A percentile compares a stretch with the other conserved stretches of the same genome.
Evolutionary conservation across 1,284 basidiomycete species (phyloP).

Genomic region (Heterobasidion annosum): DNA sequence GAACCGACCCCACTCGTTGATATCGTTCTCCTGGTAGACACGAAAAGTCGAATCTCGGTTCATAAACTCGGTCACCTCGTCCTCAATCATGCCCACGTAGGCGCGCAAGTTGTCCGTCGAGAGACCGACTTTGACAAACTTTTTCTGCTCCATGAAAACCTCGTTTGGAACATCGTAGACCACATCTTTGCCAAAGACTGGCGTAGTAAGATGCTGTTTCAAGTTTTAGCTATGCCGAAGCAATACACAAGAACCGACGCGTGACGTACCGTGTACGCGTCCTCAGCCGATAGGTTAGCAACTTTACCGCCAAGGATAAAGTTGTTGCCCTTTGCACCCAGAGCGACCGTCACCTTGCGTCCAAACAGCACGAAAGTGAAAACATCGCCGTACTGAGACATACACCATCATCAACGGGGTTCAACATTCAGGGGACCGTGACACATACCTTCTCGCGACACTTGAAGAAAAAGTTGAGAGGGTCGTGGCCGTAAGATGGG

Average conservation of each 20-base stretch:
- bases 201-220: slow-evolving; percentile 75
- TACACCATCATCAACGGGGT: slow-evolving; percentile 2
- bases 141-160: slow-evolving; percentile 98
- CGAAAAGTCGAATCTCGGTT: slow-evolving; percentile 52
- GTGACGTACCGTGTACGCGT: slow-evolving; percentile 79
- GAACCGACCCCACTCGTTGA: slow-evolving; percentile 67
- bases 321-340: slow-evolving; percentile 92
- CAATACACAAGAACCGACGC: not conserved
- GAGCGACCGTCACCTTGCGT: slow-evolving; percentile 83
- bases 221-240: not conserved
- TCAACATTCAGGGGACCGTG: not conserved
- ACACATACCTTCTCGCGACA: slow-evolving; percentile 74
- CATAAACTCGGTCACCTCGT: slow-evolving; percentile 75
- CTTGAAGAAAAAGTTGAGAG: slow-evolving; percentile 66
- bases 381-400: slow-evolving; percentile 39
- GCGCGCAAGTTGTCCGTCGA: slow-evolving; percentile 87
- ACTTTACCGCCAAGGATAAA: slow-evolving; percentile 93
- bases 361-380: slow-evolving; percentile 85
- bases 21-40: slow-evolving; percentile 49
- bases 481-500: slow-evolving; percentile 72
- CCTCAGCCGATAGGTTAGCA: slow-evolving; percentile 89
- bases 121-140: slow-evolving; percentile 92
- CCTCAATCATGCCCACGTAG: slow-evolving; percentile 87
- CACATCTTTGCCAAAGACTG: slow-evolving; percentile 94
- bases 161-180: slow-evolving; percentile 98